Base-by-base conservation (phyloP, 1,284 basidiomycete species). In the Pascua guehoae region DNA sequence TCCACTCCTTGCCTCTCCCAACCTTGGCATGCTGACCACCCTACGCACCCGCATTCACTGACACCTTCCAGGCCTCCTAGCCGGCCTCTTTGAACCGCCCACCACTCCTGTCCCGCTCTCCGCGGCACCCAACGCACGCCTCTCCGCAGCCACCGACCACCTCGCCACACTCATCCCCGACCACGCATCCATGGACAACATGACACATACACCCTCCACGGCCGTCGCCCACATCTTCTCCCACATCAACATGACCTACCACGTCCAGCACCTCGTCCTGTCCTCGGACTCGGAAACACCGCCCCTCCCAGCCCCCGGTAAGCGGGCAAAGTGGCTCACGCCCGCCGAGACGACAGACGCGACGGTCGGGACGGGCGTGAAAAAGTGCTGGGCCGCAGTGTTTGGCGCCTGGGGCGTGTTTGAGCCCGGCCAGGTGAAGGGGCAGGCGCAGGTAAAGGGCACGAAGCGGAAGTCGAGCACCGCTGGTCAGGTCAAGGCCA, bases 161-260 rank as follows among this genome's bases (percentile, higher is more conserved):
- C 57, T 52, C 16, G 36, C 18, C 7, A n/a, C 44, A 4, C 39
- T 57, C 4, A 39, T 58, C 1, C 48, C 24, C 5, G 45, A 53
- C 39, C 36, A 16, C 14, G 42, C 15, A 10, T 32, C 17, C 12
- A 17, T 15, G 7, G 24, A 32, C 24, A 16, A 12, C 8, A 3
- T 8, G 9, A 16, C 8, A 8, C 56, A 55, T 41, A 5, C n/a
- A 0, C 17, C 41, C 7, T 17, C 49, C 45, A 48, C 39, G 10
- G 12, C 56, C 2, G 57, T 95, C 39, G 65, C 86, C 1, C 93
- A 96, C 69, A 80, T 91, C 52, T 97, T 96, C 77, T 90, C 88
- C 2, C 93, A 98, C 73, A 89, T 96, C 70, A 85, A 82, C 67
- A 91, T 95, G 79, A 91, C 88, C 10, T 96, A 95, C 77, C 85